Conservation (phyloP, 2,329 filamentous ascomycete genomes). For the Beauveria asiatica region DNA sequence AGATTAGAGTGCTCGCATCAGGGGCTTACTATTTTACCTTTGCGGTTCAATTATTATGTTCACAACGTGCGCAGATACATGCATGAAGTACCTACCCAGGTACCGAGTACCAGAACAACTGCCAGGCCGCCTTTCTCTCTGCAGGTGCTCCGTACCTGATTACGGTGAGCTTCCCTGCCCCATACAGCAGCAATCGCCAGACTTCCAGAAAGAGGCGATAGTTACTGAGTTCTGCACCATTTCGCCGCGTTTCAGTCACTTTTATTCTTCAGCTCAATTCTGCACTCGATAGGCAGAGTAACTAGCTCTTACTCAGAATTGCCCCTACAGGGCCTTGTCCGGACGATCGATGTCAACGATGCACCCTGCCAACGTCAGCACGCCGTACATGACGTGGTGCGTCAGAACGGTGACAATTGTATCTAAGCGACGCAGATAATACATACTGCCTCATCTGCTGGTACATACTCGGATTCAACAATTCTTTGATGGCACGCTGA, state of each 20-base stretch:
- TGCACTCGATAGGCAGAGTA: not conserved
- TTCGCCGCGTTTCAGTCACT: not conserved
- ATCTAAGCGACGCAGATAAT: too few relatives aligned
- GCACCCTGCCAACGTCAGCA: constrained; percentile 4
- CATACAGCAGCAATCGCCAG: not conserved
- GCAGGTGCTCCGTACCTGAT: not conserved
- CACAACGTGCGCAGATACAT: too few relatives aligned
- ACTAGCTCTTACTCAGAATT: constrained; percentile 1
- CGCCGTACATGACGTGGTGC: not conserved
- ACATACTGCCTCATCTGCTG: not conserved
- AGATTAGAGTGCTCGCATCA: too few relatives aligned
- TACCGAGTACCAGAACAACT: too few relatives aligned
- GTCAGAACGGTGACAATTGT: too few relatives aligned
- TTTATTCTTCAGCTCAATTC: not conserved
- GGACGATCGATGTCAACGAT: constrained; percentile 2
- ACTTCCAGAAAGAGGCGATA: too few relatives aligned
- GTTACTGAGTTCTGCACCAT: too few relatives aligned
- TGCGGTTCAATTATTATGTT: too few relatives aligned
- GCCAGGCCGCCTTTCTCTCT: too few relatives aligned
- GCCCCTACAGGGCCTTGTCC: not conserved
- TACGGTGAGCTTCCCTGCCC: not conserved
- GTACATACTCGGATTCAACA: not conserved
- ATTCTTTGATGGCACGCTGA: not conserved
- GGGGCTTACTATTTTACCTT: too few relatives aligned
- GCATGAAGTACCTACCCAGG: too few relatives aligned